Evolutionary conservation across 495 filamentous ascomycete genomes (phyloP).

Genomic region (Pyrenula massariospora): DNA sequence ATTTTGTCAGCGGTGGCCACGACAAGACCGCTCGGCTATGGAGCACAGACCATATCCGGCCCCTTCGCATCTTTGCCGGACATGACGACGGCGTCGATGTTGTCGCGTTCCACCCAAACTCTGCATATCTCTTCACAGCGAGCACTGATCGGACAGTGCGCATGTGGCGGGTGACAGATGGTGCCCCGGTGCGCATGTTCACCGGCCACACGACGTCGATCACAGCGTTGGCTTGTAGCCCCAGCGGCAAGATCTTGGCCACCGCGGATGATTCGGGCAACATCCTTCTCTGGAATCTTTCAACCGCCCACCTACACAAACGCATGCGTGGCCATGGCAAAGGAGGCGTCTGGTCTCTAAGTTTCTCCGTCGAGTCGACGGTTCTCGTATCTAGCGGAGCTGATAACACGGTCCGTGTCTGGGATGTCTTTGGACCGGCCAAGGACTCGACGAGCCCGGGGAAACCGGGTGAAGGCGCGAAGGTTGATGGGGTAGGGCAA

Average conservation of each 20-base stretch:
- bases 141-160: slow-evolving; percentile 83
- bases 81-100: slow-evolving; percentile 82
- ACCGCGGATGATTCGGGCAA: slow-evolving; percentile 75
- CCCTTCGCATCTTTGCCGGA: slow-evolving; percentile 79
- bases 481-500: slow-evolving; percentile 33
- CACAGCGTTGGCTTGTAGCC: slow-evolving; percentile 70
- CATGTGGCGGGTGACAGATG: slow-evolving; percentile 90
- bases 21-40: slow-evolving; percentile 87
- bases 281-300: slow-evolving; percentile 89
- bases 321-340: slow-evolving; percentile 88
- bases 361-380: slow-evolving; percentile 80
- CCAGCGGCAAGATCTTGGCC: slow-evolving; percentile 76
- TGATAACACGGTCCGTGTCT: slow-evolving; percentile 86
- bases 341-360: slow-evolving; percentile 85
- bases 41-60: slow-evolving; percentile 80
- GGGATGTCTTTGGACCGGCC: slow-evolving; percentile 67
- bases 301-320: slow-evolving; percentile 70
- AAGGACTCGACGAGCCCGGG: slow-evolving; percentile 40
- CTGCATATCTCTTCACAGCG: slow-evolving; percentile 81
- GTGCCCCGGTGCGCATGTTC: slow-evolving; percentile 79
- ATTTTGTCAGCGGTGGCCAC: slow-evolving; percentile 76
- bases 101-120: slow-evolving; percentile 85
- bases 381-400: slow-evolving; percentile 80
- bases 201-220: slow-evolving; percentile 80
- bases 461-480: slow-evolving; percentile 38